A percentile compares a stretch with the other conserved stretches of the same genome.
Evolutionary conservation across 345 rosid genomes (phyloP).

Genomic region (Psidium guajava): DNA sequence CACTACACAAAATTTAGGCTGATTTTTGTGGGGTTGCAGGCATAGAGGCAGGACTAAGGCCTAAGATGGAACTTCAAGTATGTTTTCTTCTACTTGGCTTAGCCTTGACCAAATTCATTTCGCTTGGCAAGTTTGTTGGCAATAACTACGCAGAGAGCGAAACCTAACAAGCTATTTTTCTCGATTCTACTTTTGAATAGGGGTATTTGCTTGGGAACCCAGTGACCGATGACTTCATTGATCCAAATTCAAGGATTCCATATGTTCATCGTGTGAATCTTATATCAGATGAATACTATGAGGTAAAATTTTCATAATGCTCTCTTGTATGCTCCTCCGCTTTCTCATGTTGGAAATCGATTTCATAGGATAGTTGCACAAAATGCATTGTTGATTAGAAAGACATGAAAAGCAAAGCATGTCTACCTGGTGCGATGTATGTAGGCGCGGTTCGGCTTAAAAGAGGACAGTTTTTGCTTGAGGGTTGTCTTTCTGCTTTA

Average conservation of each 20-base stretch:
- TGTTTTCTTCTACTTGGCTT: not conserved
- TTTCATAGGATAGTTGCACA: not conserved
- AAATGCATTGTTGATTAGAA: not conserved
- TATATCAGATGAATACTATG: slow-evolving; percentile 22
- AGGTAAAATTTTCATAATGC: slow-evolving; percentile 3
- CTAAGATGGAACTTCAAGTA: slow-evolving; percentile 25
- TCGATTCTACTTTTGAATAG: not conserved
- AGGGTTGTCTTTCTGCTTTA: not conserved
- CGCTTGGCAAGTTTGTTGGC: not conserved
- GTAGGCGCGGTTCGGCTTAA: not conserved
- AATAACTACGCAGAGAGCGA: not conserved
- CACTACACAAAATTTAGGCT: not conserved
- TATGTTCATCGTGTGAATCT: slow-evolving; percentile 21
- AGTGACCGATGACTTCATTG: slow-evolving; percentile 11
- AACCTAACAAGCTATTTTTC: not conserved
- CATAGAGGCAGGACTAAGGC: slow-evolving; percentile 8
- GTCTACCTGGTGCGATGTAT: not conserved
- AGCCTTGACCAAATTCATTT: not conserved
- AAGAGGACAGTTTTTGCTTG: not conserved
- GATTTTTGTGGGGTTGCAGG: slow-evolving; percentile 10
- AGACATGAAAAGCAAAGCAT: not conserved
- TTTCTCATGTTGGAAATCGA: not conserved
- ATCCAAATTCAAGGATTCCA: slow-evolving; percentile 14
- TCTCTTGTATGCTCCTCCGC: not conserved
- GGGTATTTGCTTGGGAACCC: slow-evolving; percentile 31